phyloP scores from a whole-genome alignment of 2,329 filamentous ascomycete species.

The Bipolaris gigantea region DNA sequence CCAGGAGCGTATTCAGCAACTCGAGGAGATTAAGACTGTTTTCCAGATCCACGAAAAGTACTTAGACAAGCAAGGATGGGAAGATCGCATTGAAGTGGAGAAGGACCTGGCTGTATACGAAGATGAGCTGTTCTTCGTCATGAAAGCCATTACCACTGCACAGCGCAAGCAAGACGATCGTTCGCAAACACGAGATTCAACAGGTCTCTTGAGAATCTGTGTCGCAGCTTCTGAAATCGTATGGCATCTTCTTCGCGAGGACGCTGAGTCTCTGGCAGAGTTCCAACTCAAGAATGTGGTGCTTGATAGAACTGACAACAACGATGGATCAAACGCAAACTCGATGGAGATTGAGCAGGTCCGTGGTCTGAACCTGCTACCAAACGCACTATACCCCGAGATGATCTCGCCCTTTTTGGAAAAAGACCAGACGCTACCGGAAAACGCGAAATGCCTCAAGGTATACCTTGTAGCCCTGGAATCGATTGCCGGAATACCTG shows the following conservation, averaged over 20 bases:
- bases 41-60: slow-evolving; percentile 91
- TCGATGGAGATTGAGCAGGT: slow-evolving; percentile 85
- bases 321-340: slow-evolving; percentile 95
- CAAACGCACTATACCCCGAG: slow-evolving; percentile 89
- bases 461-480: slow-evolving; percentile 99
- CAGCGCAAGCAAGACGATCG: slow-evolving; percentile 79
- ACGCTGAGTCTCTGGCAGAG: slow-evolving; percentile 85
- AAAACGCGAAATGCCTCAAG: slow-evolving; percentile 79
- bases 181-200: slow-evolving; percentile 65
- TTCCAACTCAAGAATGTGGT: slow-evolving; percentile 88
- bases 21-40: slow-evolving; percentile 94
- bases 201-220: slow-evolving; percentile 84
- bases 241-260: slow-evolving; percentile 91
- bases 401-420: slow-evolving; percentile 92
- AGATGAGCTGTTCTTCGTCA: slow-evolving; percentile 98
- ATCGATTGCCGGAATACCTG: slow-evolving; percentile 94
- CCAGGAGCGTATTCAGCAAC: slow-evolving; percentile 87
- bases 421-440: slow-evolving; percentile 55
- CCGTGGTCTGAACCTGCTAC: slow-evolving; percentile 84
- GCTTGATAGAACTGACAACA: slow-evolving; percentile 95
- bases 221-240: slow-evolving; percentile 94
- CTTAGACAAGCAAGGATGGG: slow-evolving; percentile 86
- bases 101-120: slow-evolving; percentile 86
- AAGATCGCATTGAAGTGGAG: slow-evolving; percentile 85
- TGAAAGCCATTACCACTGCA: slow-evolving; percentile 98